Evolutionary conservation across 306 rosid genomes (phyloP).

Genomic region (Cyclanthera cordifolia): DNA sequence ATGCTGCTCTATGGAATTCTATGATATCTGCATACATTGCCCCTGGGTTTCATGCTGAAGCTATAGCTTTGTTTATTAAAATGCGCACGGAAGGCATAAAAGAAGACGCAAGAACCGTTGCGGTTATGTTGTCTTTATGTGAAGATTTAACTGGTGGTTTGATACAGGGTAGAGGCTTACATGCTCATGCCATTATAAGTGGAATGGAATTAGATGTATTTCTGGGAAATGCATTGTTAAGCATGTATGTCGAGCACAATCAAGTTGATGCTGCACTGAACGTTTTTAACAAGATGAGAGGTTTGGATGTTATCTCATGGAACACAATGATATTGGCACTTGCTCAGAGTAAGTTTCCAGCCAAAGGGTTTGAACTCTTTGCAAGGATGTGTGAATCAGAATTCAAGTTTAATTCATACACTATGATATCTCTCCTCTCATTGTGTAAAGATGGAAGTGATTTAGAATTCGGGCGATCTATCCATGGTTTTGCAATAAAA

Average conservation of each 20-base stretch:
- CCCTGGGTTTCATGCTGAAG: constrained; percentile 24
- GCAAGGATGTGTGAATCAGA: constrained; percentile 18
- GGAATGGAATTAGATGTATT: constrained; percentile 25
- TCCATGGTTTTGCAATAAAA: constrained; percentile 32
- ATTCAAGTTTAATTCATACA: constrained; percentile 26
- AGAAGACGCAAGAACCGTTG: constrained; percentile 32
- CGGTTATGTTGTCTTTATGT: constrained; percentile 20
- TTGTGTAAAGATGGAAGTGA: constrained; percentile 21
- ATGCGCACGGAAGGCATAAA: constrained; percentile 18
- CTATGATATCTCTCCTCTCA: constrained; percentile 29
- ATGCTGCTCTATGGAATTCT: constrained; percentile 44
- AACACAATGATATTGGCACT: constrained; percentile 28
- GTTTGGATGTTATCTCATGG: constrained; percentile 30
- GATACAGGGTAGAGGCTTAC: constrained; percentile 24
- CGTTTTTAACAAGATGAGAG: constrained; percentile 20
- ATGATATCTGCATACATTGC: constrained; percentile 24
- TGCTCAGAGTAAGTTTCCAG: constrained; percentile 21
- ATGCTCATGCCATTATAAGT: constrained; percentile 23
- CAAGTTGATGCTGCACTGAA: constrained; percentile 20
- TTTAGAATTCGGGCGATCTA: constrained; percentile 21
- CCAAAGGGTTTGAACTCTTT: constrained; percentile 26
- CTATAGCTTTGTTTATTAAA: constrained; percentile 19
- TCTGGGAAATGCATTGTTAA: constrained; percentile 30
- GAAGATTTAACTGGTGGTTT: constrained; percentile 18
- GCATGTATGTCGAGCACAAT: constrained; percentile 24